phyloP scores from a whole-genome alignment of 768 basidiomycete species.

The Pulveroboletus sp. region DNA sequence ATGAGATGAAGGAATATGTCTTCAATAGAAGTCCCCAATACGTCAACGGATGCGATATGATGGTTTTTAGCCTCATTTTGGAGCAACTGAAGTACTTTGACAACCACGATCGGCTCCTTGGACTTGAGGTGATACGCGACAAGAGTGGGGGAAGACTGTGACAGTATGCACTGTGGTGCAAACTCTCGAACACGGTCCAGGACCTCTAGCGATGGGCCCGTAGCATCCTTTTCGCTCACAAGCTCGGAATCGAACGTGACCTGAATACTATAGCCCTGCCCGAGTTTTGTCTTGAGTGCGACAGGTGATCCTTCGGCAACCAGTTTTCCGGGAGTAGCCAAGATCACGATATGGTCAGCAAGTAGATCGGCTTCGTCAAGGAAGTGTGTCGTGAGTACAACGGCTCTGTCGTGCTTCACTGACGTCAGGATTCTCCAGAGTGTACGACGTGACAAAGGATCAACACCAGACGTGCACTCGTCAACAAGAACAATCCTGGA shows the following conservation, averaged over 20 bases:
- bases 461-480: conserved; percentile 76
- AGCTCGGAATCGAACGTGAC: conserved; percentile 43
- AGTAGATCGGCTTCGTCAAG: conserved; percentile 77
- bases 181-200: conserved; percentile 40
- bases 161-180: conserved; percentile 42
- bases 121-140: conserved; percentile 55
- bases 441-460: conserved; percentile 72
- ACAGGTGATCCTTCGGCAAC: conserved; percentile 74
- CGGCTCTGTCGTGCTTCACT: conserved; percentile 59
- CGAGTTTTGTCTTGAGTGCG: conserved; percentile 62
- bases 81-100: conserved; percentile 50
- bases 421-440: conserved; percentile 72
- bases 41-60: conserved; percentile 52
- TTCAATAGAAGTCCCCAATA: conserved; percentile 72
- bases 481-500: conserved; percentile 64
- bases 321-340: conserved; percentile 70
- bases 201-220: conserved; percentile 25
- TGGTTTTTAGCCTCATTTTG: conserved; percentile 39
- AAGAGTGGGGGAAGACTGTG: conserved; percentile 40
- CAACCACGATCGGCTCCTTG: conserved; percentile 51
- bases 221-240: conserved; percentile 23
- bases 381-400: conserved; percentile 80
- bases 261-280: conserved; percentile 66
- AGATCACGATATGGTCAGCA: conserved; percentile 69
- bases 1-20: conserved; percentile 77